A percentile compares a stretch with the other conserved stretches of the same genome.
Conservation (phyloP, 164 flowering plant genomes). For the Houttuynia cordata region DNA sequence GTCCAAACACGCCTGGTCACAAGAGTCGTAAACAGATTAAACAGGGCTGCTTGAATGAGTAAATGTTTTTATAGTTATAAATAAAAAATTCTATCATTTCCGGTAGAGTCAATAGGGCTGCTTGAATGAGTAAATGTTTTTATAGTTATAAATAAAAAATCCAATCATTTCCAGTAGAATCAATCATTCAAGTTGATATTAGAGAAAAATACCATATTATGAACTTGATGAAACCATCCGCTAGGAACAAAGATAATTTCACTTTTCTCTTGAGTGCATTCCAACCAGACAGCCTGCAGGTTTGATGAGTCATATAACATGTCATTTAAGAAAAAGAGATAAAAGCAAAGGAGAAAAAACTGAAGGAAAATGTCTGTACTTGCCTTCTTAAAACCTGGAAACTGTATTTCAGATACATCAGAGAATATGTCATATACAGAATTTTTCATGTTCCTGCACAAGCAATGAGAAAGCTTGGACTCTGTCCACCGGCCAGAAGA, state of each 20-base stretch:
- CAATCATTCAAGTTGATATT: background rate
- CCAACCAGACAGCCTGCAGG: conserved; percentile 74
- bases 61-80: too few species aligned
- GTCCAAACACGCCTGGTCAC: too few species aligned
- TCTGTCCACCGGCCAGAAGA: too few species aligned
- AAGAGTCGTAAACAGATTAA: too few species aligned
- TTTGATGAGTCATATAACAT: background rate
- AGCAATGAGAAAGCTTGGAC: background rate
- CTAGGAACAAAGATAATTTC: conserved; percentile 95
- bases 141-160: too few species aligned
- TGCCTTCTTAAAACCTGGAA: conserved; percentile 81
- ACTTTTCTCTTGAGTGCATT: conserved; percentile 61
- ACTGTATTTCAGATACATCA: conserved; percentile 45
- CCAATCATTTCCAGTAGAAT: too few species aligned
- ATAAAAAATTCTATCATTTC: too few species aligned
- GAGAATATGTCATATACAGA: conserved; percentile 72
- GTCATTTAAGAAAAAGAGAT: background rate
- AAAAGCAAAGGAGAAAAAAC: background rate
- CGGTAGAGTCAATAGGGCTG: too few species aligned
- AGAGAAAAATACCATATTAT: conserved; percentile 49
- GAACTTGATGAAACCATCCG: conserved; percentile 99
- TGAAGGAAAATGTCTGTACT: background rate
- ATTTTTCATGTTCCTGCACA: conserved; percentile 59
- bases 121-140: too few species aligned
- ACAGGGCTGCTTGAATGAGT: too few species aligned